These are phyloP conservation scores for Colletotrichum incanum DNA, from an alignment of 2,329 filamentous ascomycete genomes.

Conservation along the genomic window DNA sequence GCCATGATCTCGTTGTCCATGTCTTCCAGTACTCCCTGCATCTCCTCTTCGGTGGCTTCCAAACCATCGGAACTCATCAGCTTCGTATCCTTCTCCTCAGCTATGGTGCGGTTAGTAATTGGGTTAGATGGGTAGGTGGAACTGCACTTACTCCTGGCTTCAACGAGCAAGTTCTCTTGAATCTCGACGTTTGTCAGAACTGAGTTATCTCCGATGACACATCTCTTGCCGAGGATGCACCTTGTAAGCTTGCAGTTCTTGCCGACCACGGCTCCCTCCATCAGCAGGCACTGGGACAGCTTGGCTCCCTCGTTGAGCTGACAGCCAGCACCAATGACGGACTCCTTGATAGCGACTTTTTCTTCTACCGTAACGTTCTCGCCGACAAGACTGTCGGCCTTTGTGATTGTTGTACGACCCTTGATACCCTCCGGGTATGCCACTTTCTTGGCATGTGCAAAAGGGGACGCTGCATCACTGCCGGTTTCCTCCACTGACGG, in stretches of 20 bases:
- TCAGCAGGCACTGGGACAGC: constrained; percentile 88
- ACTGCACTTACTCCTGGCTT: constrained; percentile 76
- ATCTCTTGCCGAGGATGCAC: constrained; percentile 87
- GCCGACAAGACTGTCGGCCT: constrained; percentile 85
- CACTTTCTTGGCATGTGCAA: constrained; percentile 85
- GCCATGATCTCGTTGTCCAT: constrained; percentile 56
- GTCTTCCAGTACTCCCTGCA: constrained; percentile 67
- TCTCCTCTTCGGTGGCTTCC: constrained; percentile 75
- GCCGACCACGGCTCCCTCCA: constrained; percentile 91
- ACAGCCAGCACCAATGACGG: constrained; percentile 88
- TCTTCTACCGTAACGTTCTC: constrained; percentile 93
- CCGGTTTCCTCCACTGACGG: constrained; percentile 78
- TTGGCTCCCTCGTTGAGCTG: constrained; percentile 90
- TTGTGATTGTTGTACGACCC: constrained; percentile 84
- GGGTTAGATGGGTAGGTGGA: neutral
- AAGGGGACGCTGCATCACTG: constrained; percentile 74
- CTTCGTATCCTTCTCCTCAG: constrained; percentile 78
- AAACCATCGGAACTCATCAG: constrained; percentile 78
- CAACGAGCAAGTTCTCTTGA: constrained; percentile 89
- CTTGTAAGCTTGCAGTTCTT: constrained; percentile 88
- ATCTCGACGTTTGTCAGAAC: constrained; percentile 93
- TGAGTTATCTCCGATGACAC: constrained; percentile 85
- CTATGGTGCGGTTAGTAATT: constrained; percentile 57
- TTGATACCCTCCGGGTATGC: constrained; percentile 88
- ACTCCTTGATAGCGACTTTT: constrained; percentile 93